Evolutionary conservation across 192 early-diverging fungal species (phyloP), one percentile per base, ranked within the genome.

Genomic region (Geosiphon pyriformis): DNA sequence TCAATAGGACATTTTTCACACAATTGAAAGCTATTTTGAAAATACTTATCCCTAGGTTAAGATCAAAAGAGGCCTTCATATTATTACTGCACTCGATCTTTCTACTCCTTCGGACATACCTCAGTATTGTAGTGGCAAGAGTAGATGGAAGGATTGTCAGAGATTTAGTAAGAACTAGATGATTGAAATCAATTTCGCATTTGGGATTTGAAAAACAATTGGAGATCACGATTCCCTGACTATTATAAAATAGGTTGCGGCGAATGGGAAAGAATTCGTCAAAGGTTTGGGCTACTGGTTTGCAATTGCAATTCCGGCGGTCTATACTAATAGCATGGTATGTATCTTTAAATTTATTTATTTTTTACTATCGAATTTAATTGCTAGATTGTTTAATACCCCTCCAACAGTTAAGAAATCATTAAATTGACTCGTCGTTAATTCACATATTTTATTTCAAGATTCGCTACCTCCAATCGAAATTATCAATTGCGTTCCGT

Each of bases 311-410:
- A 76, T 98, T 4, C 95, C 95, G 20, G 94, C 95, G 4, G 96
- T 94, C 6, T 98, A 95, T 74, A 98, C 95, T 42, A 98, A 98
- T 76, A 92, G 88, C 77, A 98, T 98, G 95, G 93, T 91, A 76
- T 75, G 79, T 54, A 71, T 67, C 52, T 53, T 66, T 33, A 55
- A n/a, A 34, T 48, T 0, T n/a, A 34, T 51, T 59, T 10, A 15
- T 48, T 61, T 25, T 67, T 50, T 27, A 23, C 22, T 56, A 1
- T 46, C 11, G 4, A 15, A 29, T 42, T 3, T 55, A 23, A 46
- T 17, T 30, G 23, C 3, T 0, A 25, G 31, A 56, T 54, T 31
- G 37, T 23, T 37, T 59, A 37, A n/a, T n/a, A n/a, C n/a, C n/a
- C n/a, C n/a, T n/a, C n/a, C n/a, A n/a, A n/a, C n/a, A n/a, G n/a